Conservation (phyloP, 768 basidiomycete genomes). For the Agaricus blazei region DNA sequence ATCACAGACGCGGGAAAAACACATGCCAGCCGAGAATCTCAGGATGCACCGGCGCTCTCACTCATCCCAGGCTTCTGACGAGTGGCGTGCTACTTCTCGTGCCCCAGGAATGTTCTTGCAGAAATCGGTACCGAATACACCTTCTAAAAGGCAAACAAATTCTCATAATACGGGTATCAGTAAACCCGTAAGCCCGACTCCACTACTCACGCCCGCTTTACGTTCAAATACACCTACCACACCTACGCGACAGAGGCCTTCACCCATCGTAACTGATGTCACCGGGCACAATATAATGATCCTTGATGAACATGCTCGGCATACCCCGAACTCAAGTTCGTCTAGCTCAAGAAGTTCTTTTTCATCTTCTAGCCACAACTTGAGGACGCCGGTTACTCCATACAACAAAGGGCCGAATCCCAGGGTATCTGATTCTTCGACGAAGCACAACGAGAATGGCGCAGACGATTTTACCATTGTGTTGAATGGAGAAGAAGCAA, state of each 20-base stretch:
- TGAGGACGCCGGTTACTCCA: background rate
- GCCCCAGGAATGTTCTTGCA: background rate
- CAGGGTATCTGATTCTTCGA: background rate
- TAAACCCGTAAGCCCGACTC: constrained; percentile 1
- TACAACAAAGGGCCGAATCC: background rate
- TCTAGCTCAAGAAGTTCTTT: constrained; percentile 4
- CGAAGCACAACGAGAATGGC: background rate
- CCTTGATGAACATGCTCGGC: background rate
- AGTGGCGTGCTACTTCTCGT: background rate
- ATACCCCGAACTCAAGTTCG: background rate
- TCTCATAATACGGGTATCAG: background rate
- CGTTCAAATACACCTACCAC: background rate
- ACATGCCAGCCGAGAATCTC: background rate
- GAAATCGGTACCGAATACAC: background rate
- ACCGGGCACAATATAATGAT: background rate
- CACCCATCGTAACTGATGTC: constrained; percentile 1
- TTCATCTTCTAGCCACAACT: background rate
- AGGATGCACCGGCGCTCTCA: background rate
- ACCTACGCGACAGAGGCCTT: background rate
- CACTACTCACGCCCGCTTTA: background rate
- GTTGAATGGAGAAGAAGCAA: constrained; percentile 3
- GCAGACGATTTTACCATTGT: constrained; percentile 4
- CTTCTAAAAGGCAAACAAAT: background rate
- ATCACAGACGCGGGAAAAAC: background rate
- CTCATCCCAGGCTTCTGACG: constrained; percentile 2